Base-by-base conservation (phyloP, 2,329 filamentous ascomycete genomes). In the Chalaropsis thielavioides region DNA sequence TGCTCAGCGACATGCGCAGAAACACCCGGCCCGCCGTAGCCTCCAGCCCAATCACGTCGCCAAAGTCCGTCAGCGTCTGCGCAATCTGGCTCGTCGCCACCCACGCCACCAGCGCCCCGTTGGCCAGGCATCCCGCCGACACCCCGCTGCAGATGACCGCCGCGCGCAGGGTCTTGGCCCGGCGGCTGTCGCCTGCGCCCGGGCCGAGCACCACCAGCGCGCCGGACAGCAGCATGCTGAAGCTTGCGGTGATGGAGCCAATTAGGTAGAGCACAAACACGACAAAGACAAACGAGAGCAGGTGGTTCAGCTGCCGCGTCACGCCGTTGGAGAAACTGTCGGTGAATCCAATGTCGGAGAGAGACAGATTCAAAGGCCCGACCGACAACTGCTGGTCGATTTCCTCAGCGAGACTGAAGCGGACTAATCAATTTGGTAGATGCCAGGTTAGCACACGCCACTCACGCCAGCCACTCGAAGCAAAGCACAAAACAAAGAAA, bases 221-320 rank as follows among this genome's bases (percentile, higher is more conserved):
- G 0, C 72, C 71, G 31, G 73, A 69, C 69, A 76, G 70, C 65
- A 79, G 67, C 49, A 75, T 73, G 8, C 69, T 73, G 61, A 76
- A 63, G 61, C 72, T 75, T 15, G 71, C 69, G 1, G 82, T 70
- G 70, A 81, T 75, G 40, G 75, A 73, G 64, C 73, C 76, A 1
- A 82, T 68, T 49, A 78, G 75, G 71, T 79, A 82, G 65, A 83
- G 71, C 61, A 80, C 72, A 70, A 80, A 79, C 60, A 80, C 72
- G 31, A 74, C 76, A n/a, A 78, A 71, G 3, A 82, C 74, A n/a
- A 76, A 73, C 17, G 71, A 70, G 70, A 82, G 81, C 70, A 83
- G 72, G n/a, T 75, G 72, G 71, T 80, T 73, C 68, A 83, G 70
- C n/a, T 76, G 75, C 51, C 77, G 71, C 66, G 78, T 75, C 66